Evolutionary conservation across 2,329 filamentous ascomycete species (phyloP).

Genomic region (Curvularia sp.): DNA sequence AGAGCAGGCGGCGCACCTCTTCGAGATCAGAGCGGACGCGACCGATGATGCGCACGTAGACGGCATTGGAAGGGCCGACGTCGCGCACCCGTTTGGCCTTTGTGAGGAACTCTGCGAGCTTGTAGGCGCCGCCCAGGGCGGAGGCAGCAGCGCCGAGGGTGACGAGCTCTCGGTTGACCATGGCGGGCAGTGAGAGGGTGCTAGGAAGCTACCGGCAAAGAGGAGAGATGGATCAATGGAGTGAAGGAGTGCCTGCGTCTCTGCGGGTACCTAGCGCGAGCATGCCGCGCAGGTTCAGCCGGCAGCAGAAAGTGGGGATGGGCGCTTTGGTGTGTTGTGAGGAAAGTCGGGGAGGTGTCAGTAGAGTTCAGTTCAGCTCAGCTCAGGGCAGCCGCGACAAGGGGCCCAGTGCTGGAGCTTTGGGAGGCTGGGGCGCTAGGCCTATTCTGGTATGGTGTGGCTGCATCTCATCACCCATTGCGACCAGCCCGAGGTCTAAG

Average conservation of each 20-base stretch:
- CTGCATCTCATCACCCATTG: conserved; percentile 25
- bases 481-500: conserved; percentile 30
- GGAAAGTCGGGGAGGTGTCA: conserved; percentile 23
- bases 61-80: conserved; percentile 48
- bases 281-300: conserved; percentile 43
- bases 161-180: conserved; percentile 45
- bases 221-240: conserved; percentile 29
- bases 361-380: conserved; percentile 17
- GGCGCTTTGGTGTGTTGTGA: conserved; percentile 22
- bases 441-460: conserved; percentile 19
- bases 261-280: conserved; percentile 40
- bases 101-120: conserved; percentile 48
- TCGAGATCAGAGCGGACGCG: conserved; percentile 49
- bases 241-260: conserved; percentile 31
- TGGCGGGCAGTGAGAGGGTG: conserved; percentile 28
- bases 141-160: conserved; percentile 43
- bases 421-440: conserved; percentile 27
- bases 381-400: conserved; percentile 14
- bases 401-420: conserved; percentile 23
- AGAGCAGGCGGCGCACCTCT: conserved; percentile 49
- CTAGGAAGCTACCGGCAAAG: conserved; percentile 19
- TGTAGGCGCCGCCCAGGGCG: conserved; percentile 50
- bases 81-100: conserved; percentile 48
- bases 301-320: conserved; percentile 28
- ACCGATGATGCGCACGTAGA: conserved; percentile 51